Conservation (phyloP, 2,329 filamentous ascomycete species). For the Stagonosporopsis vannaccii region DNA sequence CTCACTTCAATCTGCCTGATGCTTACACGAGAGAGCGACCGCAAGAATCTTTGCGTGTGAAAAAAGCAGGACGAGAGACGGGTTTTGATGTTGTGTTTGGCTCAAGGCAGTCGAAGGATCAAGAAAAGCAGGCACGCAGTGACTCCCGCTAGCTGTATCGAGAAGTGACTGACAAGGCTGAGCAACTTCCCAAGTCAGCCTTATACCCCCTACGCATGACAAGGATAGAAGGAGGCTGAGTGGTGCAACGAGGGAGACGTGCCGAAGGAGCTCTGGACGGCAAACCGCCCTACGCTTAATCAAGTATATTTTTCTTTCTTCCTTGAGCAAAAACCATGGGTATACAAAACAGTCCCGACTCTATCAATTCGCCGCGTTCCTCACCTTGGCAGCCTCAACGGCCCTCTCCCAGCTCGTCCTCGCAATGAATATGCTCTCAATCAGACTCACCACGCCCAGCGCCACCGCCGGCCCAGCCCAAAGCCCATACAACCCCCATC, state of each 20-base stretch:
- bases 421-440: conserved; percentile 65
- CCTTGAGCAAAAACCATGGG: no score
- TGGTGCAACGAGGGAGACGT: no score
- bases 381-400: conserved; percentile 65
- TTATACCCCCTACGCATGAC: no score
- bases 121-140: neutral
- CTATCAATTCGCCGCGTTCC: conserved; percentile 55
- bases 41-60: neutral
- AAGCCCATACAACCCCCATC: conserved; percentile 79
- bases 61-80: neutral
- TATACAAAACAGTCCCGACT: no score
- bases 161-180: neutral
- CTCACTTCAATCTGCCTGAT: no score
- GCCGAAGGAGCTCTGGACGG: no score
- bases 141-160: no score
- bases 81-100: neutral
- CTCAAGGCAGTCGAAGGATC: neutral
- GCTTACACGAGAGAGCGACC: no score
- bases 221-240: no score
- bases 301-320: no score
- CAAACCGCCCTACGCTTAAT: no score
- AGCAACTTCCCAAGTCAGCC: neutral
- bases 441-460: conserved; percentile 64
- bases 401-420: conserved; percentile 64
- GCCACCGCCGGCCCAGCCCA: conserved; percentile 73